Percentiles rank a stretch among this genome's conserved stretches.
Evolutionary conservation across 2,329 filamentous ascomycete genomes (phyloP).

Genomic region (Ascochyta rabiei): DNA sequence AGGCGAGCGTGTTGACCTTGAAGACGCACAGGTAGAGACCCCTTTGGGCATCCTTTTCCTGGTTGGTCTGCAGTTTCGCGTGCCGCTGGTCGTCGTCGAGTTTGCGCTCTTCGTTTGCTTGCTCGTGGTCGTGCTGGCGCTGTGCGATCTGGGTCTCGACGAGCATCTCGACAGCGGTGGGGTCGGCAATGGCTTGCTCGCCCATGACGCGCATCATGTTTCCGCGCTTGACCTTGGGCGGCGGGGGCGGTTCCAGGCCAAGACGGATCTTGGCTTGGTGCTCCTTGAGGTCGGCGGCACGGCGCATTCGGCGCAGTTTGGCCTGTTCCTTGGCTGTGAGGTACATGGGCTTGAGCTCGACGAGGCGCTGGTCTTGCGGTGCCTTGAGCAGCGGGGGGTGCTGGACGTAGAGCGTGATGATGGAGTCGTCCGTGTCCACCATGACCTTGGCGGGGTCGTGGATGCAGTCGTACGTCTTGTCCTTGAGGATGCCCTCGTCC

Average conservation of each 20-base stretch:
- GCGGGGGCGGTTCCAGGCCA: slow-evolving; percentile 85
- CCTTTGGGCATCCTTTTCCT: slow-evolving; percentile 85
- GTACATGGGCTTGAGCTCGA: slow-evolving; percentile 85
- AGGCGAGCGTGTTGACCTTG: slow-evolving; percentile 85
- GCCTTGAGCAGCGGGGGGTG: slow-evolving; percentile 91
- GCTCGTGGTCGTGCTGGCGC: slow-evolving; percentile 77
- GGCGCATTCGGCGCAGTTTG: slow-evolving; percentile 85
- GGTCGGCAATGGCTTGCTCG: slow-evolving; percentile 91
- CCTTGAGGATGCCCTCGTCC: slow-evolving; percentile 86
- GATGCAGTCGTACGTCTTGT: slow-evolving; percentile 74
- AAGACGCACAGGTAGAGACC: slow-evolving; percentile 88
- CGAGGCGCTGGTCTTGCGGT: slow-evolving; percentile 83
- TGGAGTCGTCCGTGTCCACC: slow-evolving; percentile 77
- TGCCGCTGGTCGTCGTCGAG: slow-evolving; percentile 85
- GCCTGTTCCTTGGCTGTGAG: slow-evolving; percentile 89
- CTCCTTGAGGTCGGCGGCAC: slow-evolving; percentile 93
- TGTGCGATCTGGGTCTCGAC: slow-evolving; percentile 93
- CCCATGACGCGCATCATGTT: slow-evolving; percentile 98
- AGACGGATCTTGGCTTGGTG: slow-evolving; percentile 94
- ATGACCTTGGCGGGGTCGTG: slow-evolving; percentile 71
- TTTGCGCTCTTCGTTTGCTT: slow-evolving; percentile 81
- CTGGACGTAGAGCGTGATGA: slow-evolving; percentile 89
- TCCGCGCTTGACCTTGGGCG: slow-evolving; percentile 94
- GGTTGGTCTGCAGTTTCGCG: slow-evolving; percentile 81
- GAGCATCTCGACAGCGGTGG: slow-evolving; percentile 92